A percentile compares a stretch with the other conserved stretches of the same genome.
Conservation (phyloP, 495 filamentous ascomycete species). For the Talaromyces ruber region DNA sequence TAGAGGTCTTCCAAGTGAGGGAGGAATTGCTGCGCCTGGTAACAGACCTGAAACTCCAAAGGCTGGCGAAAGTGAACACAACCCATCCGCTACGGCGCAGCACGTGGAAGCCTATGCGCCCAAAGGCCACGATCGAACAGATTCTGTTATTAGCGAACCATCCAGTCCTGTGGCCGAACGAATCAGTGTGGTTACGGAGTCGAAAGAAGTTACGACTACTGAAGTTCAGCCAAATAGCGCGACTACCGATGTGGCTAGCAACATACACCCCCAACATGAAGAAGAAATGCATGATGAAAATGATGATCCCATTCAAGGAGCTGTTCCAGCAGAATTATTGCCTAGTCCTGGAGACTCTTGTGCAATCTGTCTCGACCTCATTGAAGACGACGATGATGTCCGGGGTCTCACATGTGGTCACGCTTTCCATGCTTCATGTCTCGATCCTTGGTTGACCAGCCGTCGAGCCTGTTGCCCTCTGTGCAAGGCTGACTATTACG, state of each 20-base stretch:
- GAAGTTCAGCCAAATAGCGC: background rate
- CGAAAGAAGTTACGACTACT: constrained; percentile 15
- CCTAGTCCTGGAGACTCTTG: constrained; percentile 88
- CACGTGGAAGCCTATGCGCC: constrained; percentile 9
- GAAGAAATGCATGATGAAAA: constrained; percentile 58
- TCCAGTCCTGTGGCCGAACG: constrained; percentile 10
- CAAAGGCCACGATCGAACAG: constrained; percentile 13
- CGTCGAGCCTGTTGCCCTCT: constrained; percentile 91
- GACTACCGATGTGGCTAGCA: background rate
- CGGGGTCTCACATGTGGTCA: constrained; percentile 90
- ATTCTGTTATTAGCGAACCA: constrained; percentile 10
- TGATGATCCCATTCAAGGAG: constrained; percentile 78
- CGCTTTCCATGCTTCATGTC: constrained; percentile 88
- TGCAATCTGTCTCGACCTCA: constrained; percentile 88
- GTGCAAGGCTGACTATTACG: constrained; percentile 95
- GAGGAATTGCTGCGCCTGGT: constrained; percentile 70
- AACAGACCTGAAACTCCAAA: constrained; percentile 22
- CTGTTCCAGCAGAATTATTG: constrained; percentile 73
- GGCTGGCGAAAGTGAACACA: constrained; percentile 1
- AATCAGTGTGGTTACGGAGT: background rate
- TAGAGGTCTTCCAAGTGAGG: constrained; percentile 74
- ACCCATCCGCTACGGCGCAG: background rate
- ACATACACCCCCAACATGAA: background rate
- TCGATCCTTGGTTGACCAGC: constrained; percentile 94
- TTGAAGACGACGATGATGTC: constrained; percentile 94